phyloP scores from a whole-genome alignment of 1,284 basidiomycete genomes.

The Pascua guehoae region DNA sequence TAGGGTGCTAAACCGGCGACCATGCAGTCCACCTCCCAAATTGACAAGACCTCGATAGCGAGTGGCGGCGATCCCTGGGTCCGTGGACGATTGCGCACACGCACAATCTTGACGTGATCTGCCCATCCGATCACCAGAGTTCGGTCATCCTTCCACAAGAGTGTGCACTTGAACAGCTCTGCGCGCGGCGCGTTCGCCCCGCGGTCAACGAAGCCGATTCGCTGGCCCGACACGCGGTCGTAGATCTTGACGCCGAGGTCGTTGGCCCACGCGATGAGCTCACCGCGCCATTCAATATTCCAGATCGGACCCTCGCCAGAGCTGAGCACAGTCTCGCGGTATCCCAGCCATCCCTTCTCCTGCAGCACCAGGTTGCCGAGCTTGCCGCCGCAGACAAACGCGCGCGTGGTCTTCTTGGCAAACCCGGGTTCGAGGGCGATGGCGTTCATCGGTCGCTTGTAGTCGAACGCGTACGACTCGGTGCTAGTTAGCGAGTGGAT shows the following conservation, averaged over 20 bases:
- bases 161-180: conserved; percentile 86
- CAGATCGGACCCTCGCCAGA: conserved; percentile 92
- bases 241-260: conserved; percentile 93
- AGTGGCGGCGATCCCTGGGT: conserved; percentile 28
- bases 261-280: conserved; percentile 93
- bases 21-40: conserved; percentile 95
- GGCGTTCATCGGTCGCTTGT: conserved; percentile 87
- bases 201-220: conserved; percentile 84
- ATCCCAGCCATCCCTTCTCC: conserved; percentile 96
- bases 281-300: conserved; percentile 80
- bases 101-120: conserved; percentile 85
- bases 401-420: conserved; percentile 71
- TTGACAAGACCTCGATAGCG: conserved; percentile 77
- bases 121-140: conserved; percentile 94
- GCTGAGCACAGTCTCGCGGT: conserved; percentile 83
- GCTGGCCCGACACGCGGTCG: conserved; percentile 71
- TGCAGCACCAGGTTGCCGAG: conserved; percentile 78
- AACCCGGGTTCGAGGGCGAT: conserved; percentile 90
- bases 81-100: conserved; percentile 60
- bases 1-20: conserved; percentile 85
- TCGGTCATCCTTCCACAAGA: conserved; percentile 86
- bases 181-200: conserved; percentile 76
- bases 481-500: conserved; percentile 77
- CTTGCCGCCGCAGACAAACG: conserved; percentile 90
- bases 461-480: conserved; percentile 83